These are phyloP conservation scores for Eucalyptus marginata DNA, from an alignment of 345 rosid species.

Conservation along the genomic window DNA sequence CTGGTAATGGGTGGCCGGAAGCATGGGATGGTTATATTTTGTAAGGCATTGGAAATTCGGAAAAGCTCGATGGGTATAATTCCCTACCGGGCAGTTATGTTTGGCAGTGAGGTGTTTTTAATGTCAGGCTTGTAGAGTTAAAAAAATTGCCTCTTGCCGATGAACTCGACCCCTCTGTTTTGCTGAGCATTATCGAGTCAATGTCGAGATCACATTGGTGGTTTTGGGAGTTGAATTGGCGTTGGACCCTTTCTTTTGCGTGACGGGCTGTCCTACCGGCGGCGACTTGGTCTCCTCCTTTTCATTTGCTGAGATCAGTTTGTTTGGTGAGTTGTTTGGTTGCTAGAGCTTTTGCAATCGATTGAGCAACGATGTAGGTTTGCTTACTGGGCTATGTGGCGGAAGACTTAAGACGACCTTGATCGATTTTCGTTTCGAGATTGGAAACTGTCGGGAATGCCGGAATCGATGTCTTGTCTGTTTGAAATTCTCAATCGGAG, in stretches of 20 bases:
- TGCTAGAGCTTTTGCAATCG: neutral
- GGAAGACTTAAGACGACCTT: neutral
- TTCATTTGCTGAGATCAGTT: neutral
- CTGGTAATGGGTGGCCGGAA: too few species aligned
- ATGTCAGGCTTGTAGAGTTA: neutral
- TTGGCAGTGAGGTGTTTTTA: too few species aligned
- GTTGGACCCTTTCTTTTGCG: neutral
- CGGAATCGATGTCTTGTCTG: neutral
- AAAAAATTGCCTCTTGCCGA: neutral
- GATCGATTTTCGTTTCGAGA: neutral
- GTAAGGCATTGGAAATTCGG: too few species aligned
- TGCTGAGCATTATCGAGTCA: neutral
- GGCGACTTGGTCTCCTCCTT: neutral
- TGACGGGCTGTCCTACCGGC: neutral
- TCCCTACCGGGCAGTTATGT: too few species aligned
- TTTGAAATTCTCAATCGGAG: neutral
- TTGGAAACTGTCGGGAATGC: neutral
- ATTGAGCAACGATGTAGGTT: neutral
- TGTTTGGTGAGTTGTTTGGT: neutral
- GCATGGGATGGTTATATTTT: too few species aligned
- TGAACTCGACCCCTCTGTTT: neutral
- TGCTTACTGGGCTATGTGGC: neutral
- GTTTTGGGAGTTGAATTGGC: neutral
- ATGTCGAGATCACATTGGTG: neutral
- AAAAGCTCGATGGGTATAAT: too few species aligned